phyloP scores from a whole-genome alignment of 371 early-diverging fungal genomes.

The Blastocladiella emersonii region DNA sequence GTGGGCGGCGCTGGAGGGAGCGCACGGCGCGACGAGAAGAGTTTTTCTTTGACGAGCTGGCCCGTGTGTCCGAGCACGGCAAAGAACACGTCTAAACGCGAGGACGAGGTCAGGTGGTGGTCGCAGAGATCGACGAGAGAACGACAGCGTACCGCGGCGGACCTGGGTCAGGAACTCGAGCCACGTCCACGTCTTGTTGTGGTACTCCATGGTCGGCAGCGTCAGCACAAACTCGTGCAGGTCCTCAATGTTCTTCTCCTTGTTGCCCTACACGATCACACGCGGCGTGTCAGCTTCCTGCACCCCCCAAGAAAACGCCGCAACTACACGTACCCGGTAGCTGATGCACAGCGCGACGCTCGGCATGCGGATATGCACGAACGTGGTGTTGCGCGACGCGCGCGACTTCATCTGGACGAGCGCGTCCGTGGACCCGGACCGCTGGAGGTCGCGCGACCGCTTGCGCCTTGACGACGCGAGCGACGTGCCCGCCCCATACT shows the following conservation, averaged over 20 bases:
- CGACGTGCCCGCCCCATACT: no score
- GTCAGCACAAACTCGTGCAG: conserved; percentile 49
- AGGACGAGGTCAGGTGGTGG: not conserved
- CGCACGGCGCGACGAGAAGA: conserved; percentile 10
- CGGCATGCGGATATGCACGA: conserved; percentile 60
- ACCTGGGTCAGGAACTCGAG: conserved; percentile 46
- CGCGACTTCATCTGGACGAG: conserved; percentile 40
- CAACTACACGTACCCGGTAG: conserved; percentile 32
- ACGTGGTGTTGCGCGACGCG: conserved; percentile 49
- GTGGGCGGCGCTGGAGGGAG: not conserved
- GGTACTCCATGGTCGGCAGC: conserved; percentile 56
- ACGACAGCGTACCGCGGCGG: conserved; percentile 26
- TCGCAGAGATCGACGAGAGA: no score
- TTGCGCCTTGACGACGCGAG: not conserved
- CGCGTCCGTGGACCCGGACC: not conserved
- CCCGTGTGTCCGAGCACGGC: conserved; percentile 50
- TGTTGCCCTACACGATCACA: conserved; percentile 28
- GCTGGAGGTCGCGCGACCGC: not conserved
- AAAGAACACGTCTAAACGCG: conserved; percentile 24
- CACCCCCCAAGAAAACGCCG: not conserved
- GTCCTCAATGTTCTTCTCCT: conserved; percentile 58
- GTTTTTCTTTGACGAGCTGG: conserved; percentile 46
- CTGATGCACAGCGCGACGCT: conserved; percentile 48
- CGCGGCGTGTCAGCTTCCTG: no score
- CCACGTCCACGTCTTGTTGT: conserved; percentile 62